These are phyloP conservation scores for Apiospora arundinis DNA, from an alignment of 2,329 filamentous ascomycete species.

Conservation along the genomic window DNA sequence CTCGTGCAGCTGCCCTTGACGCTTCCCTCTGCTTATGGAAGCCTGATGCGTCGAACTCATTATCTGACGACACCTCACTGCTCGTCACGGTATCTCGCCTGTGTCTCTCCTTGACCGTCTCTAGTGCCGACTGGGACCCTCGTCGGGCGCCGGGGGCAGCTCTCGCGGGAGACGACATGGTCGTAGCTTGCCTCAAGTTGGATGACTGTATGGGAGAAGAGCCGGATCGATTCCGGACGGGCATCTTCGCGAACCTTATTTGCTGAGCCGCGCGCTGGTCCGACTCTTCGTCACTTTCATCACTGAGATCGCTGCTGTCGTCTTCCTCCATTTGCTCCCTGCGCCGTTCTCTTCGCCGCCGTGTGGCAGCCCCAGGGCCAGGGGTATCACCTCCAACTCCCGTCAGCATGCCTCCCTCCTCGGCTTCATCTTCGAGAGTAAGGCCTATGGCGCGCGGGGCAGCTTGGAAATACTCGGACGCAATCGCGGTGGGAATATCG, in stretches of 20 bases:
- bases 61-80: constrained; percentile 84
- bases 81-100: constrained; percentile 80
- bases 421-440: constrained; percentile 72
- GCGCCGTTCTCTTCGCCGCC: constrained; percentile 65
- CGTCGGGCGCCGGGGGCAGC: constrained; percentile 57
- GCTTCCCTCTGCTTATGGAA: constrained; percentile 70
- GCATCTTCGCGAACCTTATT: constrained; percentile 97
- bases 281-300: constrained; percentile 81
- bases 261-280: constrained; percentile 80
- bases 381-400: constrained; percentile 72
- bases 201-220: constrained; percentile 83
- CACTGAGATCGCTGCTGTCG: constrained; percentile 83
- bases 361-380: constrained; percentile 70
- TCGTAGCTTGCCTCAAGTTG: constrained; percentile 61
- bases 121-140: constrained; percentile 74
- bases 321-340: constrained; percentile 83
- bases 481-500: constrained; percentile 81
- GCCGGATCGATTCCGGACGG: constrained; percentile 81
- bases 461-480: constrained; percentile 81
- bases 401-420: constrained; percentile 75
- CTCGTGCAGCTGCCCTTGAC: constrained; percentile 62
- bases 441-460: constrained; percentile 68
- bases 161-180: constrained; percentile 52
- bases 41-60: constrained; percentile 73
- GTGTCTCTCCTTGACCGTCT: constrained; percentile 72